A percentile compares a stretch with the other conserved stretches of the same genome.
These are phyloP conservation scores for Triangularia setosa DNA, from an alignment of 2,329 filamentous ascomycete genomes.

Conservation along the genomic window DNA sequence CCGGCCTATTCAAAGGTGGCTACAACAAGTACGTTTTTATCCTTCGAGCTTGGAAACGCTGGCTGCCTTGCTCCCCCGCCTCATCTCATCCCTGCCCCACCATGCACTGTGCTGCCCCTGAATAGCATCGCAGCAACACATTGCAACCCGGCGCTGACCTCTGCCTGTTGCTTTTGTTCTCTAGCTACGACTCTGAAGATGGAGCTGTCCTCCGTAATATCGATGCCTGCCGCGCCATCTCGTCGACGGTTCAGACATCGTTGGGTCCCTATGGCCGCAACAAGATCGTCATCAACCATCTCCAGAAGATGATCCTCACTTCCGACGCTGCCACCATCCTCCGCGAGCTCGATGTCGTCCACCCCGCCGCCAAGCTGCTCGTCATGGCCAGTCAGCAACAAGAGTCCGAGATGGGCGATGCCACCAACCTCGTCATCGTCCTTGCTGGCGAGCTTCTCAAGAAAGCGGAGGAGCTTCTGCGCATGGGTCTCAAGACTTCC, in stretches of 20 bases:
- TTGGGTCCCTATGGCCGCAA: conserved; percentile 96
- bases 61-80: not conserved
- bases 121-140: conserved; percentile 8
- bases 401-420: conserved; percentile 98
- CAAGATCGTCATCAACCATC: conserved; percentile 99
- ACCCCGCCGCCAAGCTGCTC: conserved; percentile 93
- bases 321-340: conserved; percentile 97
- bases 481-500: conserved; percentile 97
- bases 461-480: conserved; percentile 93
- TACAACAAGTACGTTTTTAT: conserved; percentile 77
- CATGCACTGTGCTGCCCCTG: conserved; percentile 11
- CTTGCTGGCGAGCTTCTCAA: conserved; percentile 91
- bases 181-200: conserved; percentile 97
- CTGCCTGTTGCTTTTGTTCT: conserved; percentile 31
- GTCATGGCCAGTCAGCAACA: conserved; percentile 99
- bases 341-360: conserved; percentile 94
- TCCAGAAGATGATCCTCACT: conserved; percentile 99
- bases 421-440: conserved; percentile 94
- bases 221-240: conserved; percentile 94
- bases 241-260: conserved; percentile 93
- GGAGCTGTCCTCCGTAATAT: conserved; percentile 97
- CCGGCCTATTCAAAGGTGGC: conserved; percentile 89
- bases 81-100: conserved; percentile 27
- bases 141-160: conserved; percentile 3
- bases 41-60: not conserved